Percentiles rank a stretch among this genome's conserved stretches.
phyloP scores from a whole-genome alignment of 2,329 filamentous ascomycete species.

The Stemphylium lycopersici region DNA sequence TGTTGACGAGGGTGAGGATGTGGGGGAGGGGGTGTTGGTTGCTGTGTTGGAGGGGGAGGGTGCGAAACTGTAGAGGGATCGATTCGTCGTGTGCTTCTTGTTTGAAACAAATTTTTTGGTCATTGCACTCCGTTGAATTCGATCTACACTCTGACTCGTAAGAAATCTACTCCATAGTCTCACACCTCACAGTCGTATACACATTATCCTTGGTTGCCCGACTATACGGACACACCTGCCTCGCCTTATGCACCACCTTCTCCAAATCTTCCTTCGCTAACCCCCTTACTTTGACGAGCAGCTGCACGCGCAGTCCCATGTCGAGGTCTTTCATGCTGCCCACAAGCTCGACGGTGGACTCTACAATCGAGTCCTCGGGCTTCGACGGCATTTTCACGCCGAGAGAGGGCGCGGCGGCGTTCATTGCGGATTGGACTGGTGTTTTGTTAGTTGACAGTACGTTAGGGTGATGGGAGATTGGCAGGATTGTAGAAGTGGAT shows the following conservation, averaged over 20 bases:
- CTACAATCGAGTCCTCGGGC: conserved; percentile 49
- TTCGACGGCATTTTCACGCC: conserved; percentile 51
- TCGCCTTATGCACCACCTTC: conserved; percentile 45
- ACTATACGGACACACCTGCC: conserved; percentile 45
- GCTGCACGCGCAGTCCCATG: conserved; percentile 53
- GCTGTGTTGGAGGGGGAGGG: conserved; percentile 53
- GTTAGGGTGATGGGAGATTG: too few species aligned
- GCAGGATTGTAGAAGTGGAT: fast-evolving
- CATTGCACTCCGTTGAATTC: too few species aligned
- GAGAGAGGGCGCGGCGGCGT: conserved; percentile 49
- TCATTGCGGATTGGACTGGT: conserved; percentile 53
- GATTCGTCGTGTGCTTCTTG: not conserved
- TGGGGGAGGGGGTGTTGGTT: conserved; percentile 61
- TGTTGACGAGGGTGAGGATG: conserved; percentile 61
- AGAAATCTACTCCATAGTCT: conserved; percentile 25
- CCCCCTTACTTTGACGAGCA: conserved; percentile 48
- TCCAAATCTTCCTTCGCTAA: conserved; percentile 44
- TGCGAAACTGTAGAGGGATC: not conserved
- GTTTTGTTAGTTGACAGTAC: too few species aligned
- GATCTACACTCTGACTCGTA: conserved; percentile 3
- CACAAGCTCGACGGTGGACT: conserved; percentile 53
- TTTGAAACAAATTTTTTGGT: too few species aligned
- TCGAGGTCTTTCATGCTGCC: conserved; percentile 55
- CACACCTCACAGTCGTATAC: conserved; percentile 25
- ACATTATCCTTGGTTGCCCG: conserved; percentile 46